Evolutionary conservation across 1,284 basidiomycete species (phyloP).

Genomic region (Sporisorium sorghi): DNA sequence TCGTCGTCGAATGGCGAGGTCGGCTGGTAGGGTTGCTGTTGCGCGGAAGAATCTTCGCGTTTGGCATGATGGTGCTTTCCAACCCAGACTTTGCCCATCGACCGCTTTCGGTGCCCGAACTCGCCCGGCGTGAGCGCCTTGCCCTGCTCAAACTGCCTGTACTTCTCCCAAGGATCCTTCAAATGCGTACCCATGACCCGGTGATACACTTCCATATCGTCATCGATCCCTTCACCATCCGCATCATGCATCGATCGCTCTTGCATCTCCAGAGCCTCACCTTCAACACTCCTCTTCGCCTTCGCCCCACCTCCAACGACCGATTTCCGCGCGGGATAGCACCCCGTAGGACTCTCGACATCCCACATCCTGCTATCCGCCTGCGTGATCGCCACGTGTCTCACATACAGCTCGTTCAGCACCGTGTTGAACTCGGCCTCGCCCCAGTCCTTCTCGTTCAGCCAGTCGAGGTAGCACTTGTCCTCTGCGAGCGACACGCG

Average conservation of each 20-base stretch:
- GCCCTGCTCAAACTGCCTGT: neutral
- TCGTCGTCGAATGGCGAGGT: neutral
- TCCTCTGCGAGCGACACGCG: neutral
- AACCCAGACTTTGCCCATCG: neutral
- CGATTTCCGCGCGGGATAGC: slow-evolving; percentile 1
- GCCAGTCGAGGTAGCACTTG: slow-evolving; percentile 9
- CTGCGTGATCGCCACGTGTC: slow-evolving; percentile 8
- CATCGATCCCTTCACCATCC: slow-evolving; percentile 7
- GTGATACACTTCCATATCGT: slow-evolving; percentile 31
- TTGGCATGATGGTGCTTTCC: slow-evolving; percentile 7
- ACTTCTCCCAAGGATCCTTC: slow-evolving; percentile 33
- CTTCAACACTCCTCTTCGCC: too few species aligned
- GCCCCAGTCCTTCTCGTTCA: neutral
- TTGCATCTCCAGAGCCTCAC: too few species aligned
- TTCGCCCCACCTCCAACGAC: too few species aligned
- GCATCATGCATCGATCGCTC: neutral
- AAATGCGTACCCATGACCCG: slow-evolving; percentile 17
- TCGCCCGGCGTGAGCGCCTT: neutral
- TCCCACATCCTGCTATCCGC: neutral
- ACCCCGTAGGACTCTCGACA: slow-evolving; percentile 11
- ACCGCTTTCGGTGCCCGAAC: slow-evolving; percentile 19
- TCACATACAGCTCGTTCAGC: slow-evolving; percentile 36
- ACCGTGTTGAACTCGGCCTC: slow-evolving; percentile 6
- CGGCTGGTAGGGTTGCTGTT: neutral
- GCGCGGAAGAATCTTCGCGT: neutral